phyloP scores from a whole-genome alignment of 2,329 filamentous ascomycete genomes.

The Colletotrichum scovillei region DNA sequence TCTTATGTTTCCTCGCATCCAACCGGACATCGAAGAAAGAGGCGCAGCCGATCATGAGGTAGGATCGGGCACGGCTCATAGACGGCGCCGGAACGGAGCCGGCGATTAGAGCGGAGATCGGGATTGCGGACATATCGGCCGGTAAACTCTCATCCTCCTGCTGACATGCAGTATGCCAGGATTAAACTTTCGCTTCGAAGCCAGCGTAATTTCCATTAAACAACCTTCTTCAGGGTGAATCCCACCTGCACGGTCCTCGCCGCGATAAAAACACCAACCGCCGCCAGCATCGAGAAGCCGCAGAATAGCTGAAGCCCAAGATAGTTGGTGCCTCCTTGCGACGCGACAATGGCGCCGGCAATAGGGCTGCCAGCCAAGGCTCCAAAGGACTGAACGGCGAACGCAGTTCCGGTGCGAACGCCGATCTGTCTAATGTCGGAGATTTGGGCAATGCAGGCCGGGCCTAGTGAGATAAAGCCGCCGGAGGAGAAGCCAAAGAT shows the following conservation, averaged over 20 bases:
- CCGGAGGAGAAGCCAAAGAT: conserved; percentile 78
- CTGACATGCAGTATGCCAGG: too few species aligned
- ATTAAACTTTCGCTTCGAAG: not conserved
- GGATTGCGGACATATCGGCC: not conserved
- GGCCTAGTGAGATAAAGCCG: conserved; percentile 71
- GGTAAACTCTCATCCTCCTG: too few species aligned
- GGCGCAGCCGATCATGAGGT: not conserved
- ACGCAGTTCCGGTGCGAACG: conserved; percentile 72
- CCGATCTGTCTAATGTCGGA: conserved; percentile 77
- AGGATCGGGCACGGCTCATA: too few species aligned
- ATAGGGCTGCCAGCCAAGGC: conserved; percentile 76
- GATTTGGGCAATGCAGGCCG: conserved; percentile 76
- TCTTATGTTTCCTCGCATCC: not conserved
- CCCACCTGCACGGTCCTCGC: conserved; percentile 51
- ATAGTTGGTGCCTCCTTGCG: conserved; percentile 62
- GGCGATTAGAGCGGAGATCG: not conserved
- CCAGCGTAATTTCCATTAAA: not conserved
- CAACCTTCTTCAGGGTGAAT: conserved; percentile 46
- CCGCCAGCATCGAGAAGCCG: conserved; percentile 60
- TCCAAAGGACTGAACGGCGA: conserved; percentile 71
- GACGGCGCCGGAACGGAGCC: not conserved
- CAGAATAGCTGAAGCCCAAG: conserved; percentile 74
- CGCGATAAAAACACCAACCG: conserved; percentile 42
- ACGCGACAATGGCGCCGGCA: conserved; percentile 68
- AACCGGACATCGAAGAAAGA: not conserved